Evolutionary conservation across 2,329 filamentous ascomycete species (phyloP), one percentile per base, ranked within the genome.

Genomic region (Zasmidium angulare): DNA sequence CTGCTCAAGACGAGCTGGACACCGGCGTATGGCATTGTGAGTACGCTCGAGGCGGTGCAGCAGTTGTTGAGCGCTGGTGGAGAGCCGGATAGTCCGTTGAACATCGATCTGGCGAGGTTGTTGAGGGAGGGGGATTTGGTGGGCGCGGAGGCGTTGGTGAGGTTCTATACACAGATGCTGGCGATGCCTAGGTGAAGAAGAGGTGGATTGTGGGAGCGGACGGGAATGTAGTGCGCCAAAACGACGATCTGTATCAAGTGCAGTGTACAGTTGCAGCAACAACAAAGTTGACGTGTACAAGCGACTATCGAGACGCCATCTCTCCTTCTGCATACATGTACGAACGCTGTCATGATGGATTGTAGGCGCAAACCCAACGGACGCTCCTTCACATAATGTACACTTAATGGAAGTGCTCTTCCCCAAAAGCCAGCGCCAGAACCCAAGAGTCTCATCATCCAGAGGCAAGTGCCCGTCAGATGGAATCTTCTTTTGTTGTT

Each of bases 1-100:
- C 82, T 98, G 63, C 82, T 99, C 53, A 86, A 84, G 61, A 80
- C 78, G 0, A 83, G 84, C 19, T 98, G 93, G 93, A 89, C 90
- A 60, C 90, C 93, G 1, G 87, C 91, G 19, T 95, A 96, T 75
- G 93, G 88, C 46, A 83, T 98, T 20, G 83, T 88, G 36, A 85
- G 88, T 69, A 89, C 88, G 62, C 78, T 93, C 69, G 87, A 89
- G 68, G 86, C 86, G 50, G 83, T 93, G 64, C 84, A 89, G 66
- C 83, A 89, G 78, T 80, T 95, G 68, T 79, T 91, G 59, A 85
- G 82, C 63, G 88, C 89, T 1, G 70, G 69, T 1, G 71, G 65
- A 7, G 90, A 87, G 73, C 82, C 86, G 50, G 89, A 93, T 70
- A 88, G 84, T 66, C 90, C 90, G 67, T 79, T 95, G 62, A 93